Conservation (phyloP, 1,284 basidiomycete species). For the Sanghuangporus baumii region DNA sequence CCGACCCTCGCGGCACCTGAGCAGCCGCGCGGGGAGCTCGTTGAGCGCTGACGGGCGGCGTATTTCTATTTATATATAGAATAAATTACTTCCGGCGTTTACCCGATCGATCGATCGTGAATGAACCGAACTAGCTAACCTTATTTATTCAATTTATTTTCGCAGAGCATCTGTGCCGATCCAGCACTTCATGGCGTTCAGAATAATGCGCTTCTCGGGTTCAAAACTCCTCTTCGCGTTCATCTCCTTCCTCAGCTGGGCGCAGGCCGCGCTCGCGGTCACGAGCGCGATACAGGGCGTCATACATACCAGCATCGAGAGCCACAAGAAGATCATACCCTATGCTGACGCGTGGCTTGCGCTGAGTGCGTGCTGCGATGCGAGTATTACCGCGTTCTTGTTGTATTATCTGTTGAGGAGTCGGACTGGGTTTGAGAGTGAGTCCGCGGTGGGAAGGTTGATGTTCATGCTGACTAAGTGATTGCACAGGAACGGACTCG, state of each 20-base stretch:
- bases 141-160: background rate
- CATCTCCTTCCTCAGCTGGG: slow-evolving; percentile 2
- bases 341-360: slow-evolving; percentile 13
- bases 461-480: background rate
- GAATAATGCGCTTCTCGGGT: slow-evolving; percentile 9
- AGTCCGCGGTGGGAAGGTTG: background rate
- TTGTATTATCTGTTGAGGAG: slow-evolving; percentile 12
- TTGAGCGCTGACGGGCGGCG: too few species aligned
- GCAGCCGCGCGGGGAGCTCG: too few species aligned
- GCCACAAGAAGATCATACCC: slow-evolving; percentile 9
- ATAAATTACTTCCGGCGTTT: background rate
- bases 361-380: slow-evolving; percentile 1
- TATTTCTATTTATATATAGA: background rate
- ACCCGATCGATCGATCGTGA: too few species aligned
- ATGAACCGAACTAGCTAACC: background rate
- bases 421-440: slow-evolving; percentile 10
- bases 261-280: slow-evolving; percentile 4
- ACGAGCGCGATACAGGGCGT: slow-evolving; percentile 1
- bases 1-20: too few species aligned
- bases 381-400: slow-evolving; percentile 4
- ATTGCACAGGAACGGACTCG: slow-evolving; percentile 6
- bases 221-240: background rate
- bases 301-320: background rate
- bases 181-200: slow-evolving; percentile 12
- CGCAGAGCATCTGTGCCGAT: slow-evolving; percentile 11